A percentile compares a stretch with the other conserved stretches of the same genome.
phyloP scores from a whole-genome alignment of 345 rosid genomes.

The Lepidium aucheri region DNA sequence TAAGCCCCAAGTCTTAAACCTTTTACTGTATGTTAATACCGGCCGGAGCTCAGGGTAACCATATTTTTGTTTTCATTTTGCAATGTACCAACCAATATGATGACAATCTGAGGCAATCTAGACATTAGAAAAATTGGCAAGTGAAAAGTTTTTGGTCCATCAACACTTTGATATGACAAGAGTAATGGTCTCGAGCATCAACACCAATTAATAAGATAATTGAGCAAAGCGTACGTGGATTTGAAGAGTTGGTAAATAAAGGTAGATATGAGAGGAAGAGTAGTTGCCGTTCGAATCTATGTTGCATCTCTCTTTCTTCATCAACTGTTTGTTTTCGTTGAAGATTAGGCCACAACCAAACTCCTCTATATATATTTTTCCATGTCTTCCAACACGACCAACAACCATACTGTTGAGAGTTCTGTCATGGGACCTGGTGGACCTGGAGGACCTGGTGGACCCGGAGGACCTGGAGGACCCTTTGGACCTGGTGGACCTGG shows the following conservation, averaged over 20 bases:
- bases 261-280: constrained; percentile 6
- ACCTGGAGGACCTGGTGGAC: constrained; percentile 23
- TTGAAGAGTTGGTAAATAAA: constrained; percentile 21
- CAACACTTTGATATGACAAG: background rate
- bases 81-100: no score
- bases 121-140: background rate
- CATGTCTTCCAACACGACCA: background rate
- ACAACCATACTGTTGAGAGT: background rate
- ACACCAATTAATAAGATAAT: background rate
- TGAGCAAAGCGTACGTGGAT: background rate
- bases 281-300: constrained; percentile 15
- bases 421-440: constrained; percentile 28
- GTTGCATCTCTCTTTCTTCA: constrained; percentile 11
- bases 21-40: background rate
- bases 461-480: constrained; percentile 10
- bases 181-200: background rate
- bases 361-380: background rate
- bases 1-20: background rate
- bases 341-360: background rate
- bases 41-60: background rate
- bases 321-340: constrained; percentile 10
- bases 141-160: background rate
- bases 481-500: constrained; percentile 7
- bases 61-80: no score
- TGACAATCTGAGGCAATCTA: no score